Percentiles rank a stretch among this genome's conserved stretches.
Conservation (phyloP, 1,284 basidiomycete genomes). For the Malassezia dermatis region DNA sequence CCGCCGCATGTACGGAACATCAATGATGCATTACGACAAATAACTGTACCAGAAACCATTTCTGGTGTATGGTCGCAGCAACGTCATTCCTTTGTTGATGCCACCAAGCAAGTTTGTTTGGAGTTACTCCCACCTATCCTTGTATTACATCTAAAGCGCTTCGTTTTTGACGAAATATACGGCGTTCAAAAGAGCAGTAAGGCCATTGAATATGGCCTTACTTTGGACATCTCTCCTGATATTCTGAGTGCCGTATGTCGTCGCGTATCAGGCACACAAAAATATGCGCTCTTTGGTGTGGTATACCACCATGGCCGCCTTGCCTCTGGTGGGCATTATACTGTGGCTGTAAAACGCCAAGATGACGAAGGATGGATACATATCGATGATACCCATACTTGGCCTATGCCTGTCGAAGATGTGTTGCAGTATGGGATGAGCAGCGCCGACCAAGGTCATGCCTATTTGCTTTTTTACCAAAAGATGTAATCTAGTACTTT, state of each 20-base stretch:
- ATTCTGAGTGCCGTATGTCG: constrained; percentile 28
- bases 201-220: constrained; percentile 65
- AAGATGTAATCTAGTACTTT: background rate
- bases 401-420: constrained; percentile 63
- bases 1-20: constrained; percentile 66
- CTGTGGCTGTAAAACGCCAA: constrained; percentile 75
- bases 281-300: constrained; percentile 78
- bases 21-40: constrained; percentile 68
- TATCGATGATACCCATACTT: constrained; percentile 68
- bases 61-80: constrained; percentile 56
- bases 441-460: constrained; percentile 33
- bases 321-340: constrained; percentile 90
- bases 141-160: constrained; percentile 84
- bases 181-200: constrained; percentile 78
- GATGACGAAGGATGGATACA: constrained; percentile 69
- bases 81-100: constrained; percentile 56
- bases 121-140: constrained; percentile 76
- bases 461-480: constrained; percentile 17
- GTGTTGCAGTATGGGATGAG: constrained; percentile 56
- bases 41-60: constrained; percentile 71
- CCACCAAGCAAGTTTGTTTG: constrained; percentile 75
- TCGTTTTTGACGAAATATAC: constrained; percentile 74
- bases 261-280: constrained; percentile 50
- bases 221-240: constrained; percentile 59
- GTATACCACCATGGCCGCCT: constrained; percentile 88